A percentile compares a stretch with the other conserved stretches of the same genome.
phyloP scores from a whole-genome alignment of 2,329 filamentous ascomycete genomes.

The Amesomyces nigricolor region DNA sequence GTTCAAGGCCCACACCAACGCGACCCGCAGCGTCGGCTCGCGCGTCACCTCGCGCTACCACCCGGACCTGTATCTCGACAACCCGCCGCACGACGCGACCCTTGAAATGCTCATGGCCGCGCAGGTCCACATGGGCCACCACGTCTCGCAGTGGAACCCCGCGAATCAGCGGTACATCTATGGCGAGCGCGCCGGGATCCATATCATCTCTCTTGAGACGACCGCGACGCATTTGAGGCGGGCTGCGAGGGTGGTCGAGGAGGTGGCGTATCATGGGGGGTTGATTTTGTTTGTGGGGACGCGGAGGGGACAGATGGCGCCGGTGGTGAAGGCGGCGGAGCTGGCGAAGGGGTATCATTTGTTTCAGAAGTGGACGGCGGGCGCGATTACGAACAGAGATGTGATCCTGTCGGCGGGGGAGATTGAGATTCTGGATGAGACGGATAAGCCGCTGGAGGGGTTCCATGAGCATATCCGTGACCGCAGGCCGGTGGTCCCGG shows the following conservation, averaged over 20 bases:
- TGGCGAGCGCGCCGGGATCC: slow-evolving; percentile 78
- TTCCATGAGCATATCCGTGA: slow-evolving; percentile 62
- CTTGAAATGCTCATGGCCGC: slow-evolving; percentile 85
- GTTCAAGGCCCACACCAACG: slow-evolving; percentile 38
- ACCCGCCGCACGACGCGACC: slow-evolving; percentile 79
- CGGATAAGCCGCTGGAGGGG: slow-evolving; percentile 55
- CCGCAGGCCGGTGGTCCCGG: slow-evolving; percentile 67
- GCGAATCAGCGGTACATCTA: slow-evolving; percentile 91
- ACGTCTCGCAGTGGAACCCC: slow-evolving; percentile 89
- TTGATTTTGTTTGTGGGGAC: slow-evolving; percentile 89
- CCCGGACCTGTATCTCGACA: slow-evolving; percentile 58
- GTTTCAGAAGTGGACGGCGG: slow-evolving; percentile 89
- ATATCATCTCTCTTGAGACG: slow-evolving; percentile 87
- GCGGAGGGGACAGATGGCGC: slow-evolving; percentile 70
- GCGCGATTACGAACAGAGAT: slow-evolving; percentile 86
- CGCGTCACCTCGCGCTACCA: slow-evolving; percentile 52
- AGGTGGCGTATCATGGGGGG: slow-evolving; percentile 75
- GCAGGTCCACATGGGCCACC: slow-evolving; percentile 85
- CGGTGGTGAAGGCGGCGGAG: slow-evolving; percentile 75
- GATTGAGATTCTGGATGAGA: slow-evolving; percentile 70
- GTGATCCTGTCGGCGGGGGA: slow-evolving; percentile 69
- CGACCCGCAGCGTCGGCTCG: slow-evolving; percentile 46
- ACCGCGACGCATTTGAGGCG: slow-evolving; percentile 87
- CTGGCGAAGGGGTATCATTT: slow-evolving; percentile 77
- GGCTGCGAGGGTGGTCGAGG: slow-evolving; percentile 85